These are phyloP conservation scores for Ailanthus altissimus DNA, from an alignment of 345 rosid species.

Conservation along the genomic window DNA sequence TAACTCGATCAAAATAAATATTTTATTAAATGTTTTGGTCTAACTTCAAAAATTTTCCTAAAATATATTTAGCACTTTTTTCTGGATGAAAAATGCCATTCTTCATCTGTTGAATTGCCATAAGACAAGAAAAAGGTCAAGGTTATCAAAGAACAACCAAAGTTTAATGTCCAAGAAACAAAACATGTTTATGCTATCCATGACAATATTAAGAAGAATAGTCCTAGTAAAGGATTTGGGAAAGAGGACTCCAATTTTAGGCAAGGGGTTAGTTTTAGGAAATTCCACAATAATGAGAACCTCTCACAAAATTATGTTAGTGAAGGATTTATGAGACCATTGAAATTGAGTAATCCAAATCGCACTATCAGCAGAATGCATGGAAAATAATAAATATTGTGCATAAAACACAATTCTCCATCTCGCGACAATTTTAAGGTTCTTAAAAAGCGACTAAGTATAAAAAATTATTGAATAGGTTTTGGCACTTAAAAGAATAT, in stretches of 20 bases:
- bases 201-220: not conserved
- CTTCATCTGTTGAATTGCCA: not conserved
- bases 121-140: not conserved
- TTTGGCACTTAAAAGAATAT: not conserved
- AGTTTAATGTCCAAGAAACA: not conserved
- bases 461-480: not conserved
- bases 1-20: too few species aligned
- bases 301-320: not conserved
- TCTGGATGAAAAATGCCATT: not conserved
- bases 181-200: not conserved
- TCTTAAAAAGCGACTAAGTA: not conserved
- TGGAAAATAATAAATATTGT: not conserved
- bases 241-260: not conserved
- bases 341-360: not conserved
- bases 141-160: not conserved
- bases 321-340: not conserved
- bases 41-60: too few species aligned
- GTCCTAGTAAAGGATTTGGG: not conserved
- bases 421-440: not conserved
- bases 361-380: not conserved
- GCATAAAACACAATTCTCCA: not conserved
- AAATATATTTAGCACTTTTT: too few species aligned
- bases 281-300: not conserved
- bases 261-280: conserved; percentile 3
- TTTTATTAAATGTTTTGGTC: too few species aligned